Evolutionary conservation across 1,139 yeast species (phyloP), one percentile per base, ranked within the genome.

Genomic region (Magnusiomyces ingens): DNA sequence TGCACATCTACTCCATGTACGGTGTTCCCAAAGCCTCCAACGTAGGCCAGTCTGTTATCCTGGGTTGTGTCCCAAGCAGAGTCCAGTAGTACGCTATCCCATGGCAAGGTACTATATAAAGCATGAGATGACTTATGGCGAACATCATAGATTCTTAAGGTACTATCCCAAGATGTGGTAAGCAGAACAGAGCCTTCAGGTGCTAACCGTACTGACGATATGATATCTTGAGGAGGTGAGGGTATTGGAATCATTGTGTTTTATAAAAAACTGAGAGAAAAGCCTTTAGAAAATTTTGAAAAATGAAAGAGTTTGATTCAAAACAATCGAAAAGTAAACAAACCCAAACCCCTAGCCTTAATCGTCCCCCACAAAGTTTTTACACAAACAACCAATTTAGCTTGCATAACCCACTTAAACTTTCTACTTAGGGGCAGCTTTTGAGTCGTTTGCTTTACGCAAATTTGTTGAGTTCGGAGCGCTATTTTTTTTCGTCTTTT

Each of bases 91-190:
- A 71, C 70, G 1, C 68, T 68, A 3, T 57, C 57, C 46, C 63
- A 60, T 6, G 55, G 56, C 2, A 64, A 51, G 2, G 58, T 51
- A 17, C 58, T 48, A 40, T 55, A 50, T 26, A 60, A 51, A 12
- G 54, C 41, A 13, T 55, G 58, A 1, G 57, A 46, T 8, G 32
- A 5, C 10, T 60, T 58, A 5, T 52, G 57, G 3, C 55, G 51
- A 18, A 62, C 56, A 46, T 65, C 62, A 52, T 68, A 71, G 2
- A 70, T 59, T 36, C 67, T 60, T 2, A 71, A 53, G 13, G 63
- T 60, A 10, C 62, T 55, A 50, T 71, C 75, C 75, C 75, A 71
- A 2, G 72, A 67, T n/a, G 71, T 60, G 2, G 63, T 66, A n/a
- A 71, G 60, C 37, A 71, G 59, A 21, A 47, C 56, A 12, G 61